phyloP scores from a whole-genome alignment of 768 basidiomycete species.

The Panus rudis region DNA sequence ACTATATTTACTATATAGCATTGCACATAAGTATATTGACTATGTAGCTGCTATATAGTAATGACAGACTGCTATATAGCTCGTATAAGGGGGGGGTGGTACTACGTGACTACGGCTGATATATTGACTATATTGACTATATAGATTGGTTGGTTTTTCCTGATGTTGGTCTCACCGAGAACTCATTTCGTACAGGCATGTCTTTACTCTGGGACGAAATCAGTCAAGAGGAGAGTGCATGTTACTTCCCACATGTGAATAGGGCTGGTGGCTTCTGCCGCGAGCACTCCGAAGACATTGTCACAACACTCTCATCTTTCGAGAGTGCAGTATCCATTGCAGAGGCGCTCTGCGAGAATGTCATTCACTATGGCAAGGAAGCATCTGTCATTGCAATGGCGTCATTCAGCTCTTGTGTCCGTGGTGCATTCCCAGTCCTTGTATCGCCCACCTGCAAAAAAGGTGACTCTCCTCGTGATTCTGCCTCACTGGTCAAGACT shows the following conservation, averaged over 20 bases:
- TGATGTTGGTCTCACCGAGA: too few relatives aligned
- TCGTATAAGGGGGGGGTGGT: too few relatives aligned
- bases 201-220: constrained; percentile 24
- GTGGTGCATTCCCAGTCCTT: constrained; percentile 17
- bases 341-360: constrained; percentile 13
- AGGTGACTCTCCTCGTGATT: constrained; percentile 2
- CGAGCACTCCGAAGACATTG: constrained; percentile 15
- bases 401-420: constrained; percentile 4
- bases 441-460: constrained; percentile 16
- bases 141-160: too few relatives aligned
- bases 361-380: constrained; percentile 24
- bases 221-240: constrained; percentile 15
- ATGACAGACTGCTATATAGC: too few relatives aligned
- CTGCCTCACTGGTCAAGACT: not conserved
- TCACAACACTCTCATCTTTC: constrained; percentile 11
- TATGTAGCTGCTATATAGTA: too few relatives aligned
- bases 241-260: constrained; percentile 20
- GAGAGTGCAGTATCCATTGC: constrained; percentile 7
- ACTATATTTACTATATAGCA: too few relatives aligned
- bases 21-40: too few relatives aligned
- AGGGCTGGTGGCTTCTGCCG: constrained; percentile 22
- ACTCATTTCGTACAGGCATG: constrained; percentile 6
- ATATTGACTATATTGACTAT: too few relatives aligned
- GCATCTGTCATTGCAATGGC: constrained; percentile 21
- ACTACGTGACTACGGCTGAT: too few relatives aligned